Percentiles rank a stretch among this genome's conserved stretches.
Conservation (phyloP, 768 basidiomycete genomes). For the Lactifluus rugatus region DNA sequence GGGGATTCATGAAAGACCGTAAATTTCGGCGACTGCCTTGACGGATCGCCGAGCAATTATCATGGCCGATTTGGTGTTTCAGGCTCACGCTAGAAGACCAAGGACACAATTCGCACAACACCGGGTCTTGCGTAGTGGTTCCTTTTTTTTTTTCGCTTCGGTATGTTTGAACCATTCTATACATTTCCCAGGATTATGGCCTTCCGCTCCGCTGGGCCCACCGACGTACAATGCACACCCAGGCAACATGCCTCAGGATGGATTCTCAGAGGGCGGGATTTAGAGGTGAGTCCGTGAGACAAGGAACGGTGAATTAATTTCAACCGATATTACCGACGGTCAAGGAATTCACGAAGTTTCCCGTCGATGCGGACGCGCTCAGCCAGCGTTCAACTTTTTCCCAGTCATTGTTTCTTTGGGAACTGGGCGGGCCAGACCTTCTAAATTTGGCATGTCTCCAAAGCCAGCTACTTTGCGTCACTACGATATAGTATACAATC, state of each 20-base stretch:
- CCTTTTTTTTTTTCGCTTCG: background rate
- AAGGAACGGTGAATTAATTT: background rate
- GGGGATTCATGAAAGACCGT: background rate
- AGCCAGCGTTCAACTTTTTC: background rate
- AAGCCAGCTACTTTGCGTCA: constrained; percentile 12
- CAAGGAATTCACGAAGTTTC: background rate
- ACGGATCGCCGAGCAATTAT: background rate
- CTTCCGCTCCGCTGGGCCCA: background rate
- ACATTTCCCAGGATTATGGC: background rate
- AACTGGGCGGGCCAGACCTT: constrained; percentile 9
- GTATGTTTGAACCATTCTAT: background rate
- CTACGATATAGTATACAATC: constrained; percentile 8
- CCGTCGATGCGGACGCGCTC: background rate
- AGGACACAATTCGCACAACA: background rate
- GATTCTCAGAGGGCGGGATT: background rate
- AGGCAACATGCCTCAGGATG: background rate
- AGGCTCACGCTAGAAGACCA: constrained; percentile 8
- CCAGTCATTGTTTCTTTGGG: background rate
- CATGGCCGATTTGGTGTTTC: background rate
- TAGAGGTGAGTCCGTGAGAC: background rate
- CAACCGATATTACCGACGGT: background rate
- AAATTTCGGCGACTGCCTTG: background rate
- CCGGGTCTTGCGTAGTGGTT: no score
- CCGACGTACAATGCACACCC: background rate
- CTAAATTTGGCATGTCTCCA: constrained; percentile 15